Conservation (phyloP, 2,329 filamentous ascomycete species). For the Fusarium sp. region DNA sequence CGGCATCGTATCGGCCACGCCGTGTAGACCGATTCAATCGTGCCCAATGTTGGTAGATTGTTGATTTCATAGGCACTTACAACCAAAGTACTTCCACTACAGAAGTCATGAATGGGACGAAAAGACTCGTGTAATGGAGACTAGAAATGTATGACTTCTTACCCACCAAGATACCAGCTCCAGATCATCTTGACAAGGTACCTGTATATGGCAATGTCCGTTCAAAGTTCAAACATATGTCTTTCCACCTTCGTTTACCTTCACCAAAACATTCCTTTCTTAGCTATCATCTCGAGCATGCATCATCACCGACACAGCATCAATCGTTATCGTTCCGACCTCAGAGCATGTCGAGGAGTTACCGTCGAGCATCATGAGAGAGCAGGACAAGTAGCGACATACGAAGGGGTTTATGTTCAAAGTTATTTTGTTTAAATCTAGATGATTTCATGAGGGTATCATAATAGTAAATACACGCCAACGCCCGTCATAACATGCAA, state of each 20-base stretch:
- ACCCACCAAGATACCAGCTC: not conserved
- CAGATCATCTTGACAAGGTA: not conserved
- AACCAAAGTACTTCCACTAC: not conserved
- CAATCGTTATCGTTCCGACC: conserved; percentile 32
- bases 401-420: not conserved
- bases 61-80: not conserved
- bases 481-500: conserved; percentile 20
- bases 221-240: conserved; percentile 19
- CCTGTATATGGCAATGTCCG: conserved; percentile 8
- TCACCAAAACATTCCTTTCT: conserved; percentile 32
- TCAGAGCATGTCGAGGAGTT: not conserved
- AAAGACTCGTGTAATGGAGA: not conserved
- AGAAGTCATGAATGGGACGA: not conserved
- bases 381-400: not conserved
- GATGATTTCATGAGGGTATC: conserved; percentile 25
- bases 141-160: not conserved
- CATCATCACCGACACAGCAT: conserved; percentile 38
- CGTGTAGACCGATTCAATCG: not conserved
- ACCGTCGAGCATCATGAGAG: not conserved
- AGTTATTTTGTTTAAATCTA: conserved; percentile 4
- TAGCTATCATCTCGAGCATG: conserved; percentile 25
- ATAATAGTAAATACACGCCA: conserved; percentile 5
- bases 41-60: not conserved
- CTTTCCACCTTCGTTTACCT: conserved; percentile 31
- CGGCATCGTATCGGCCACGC: conserved; percentile 11